These are phyloP conservation scores for Colletotrichum sp. DNA, from an alignment of 2,329 filamentous ascomycete species.

Conservation along the genomic window DNA sequence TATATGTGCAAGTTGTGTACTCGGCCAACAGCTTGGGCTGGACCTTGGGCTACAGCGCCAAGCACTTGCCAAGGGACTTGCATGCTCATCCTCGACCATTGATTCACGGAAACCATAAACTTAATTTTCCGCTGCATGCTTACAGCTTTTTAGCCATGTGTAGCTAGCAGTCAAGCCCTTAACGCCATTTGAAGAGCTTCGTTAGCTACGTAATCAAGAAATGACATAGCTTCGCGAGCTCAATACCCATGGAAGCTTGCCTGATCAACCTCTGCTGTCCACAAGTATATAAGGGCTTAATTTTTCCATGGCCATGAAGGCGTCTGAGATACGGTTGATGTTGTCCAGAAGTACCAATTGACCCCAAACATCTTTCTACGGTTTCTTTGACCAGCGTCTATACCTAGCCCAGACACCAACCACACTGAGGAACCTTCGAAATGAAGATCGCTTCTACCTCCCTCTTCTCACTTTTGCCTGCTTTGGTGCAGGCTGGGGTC, in stretches of 20 bases:
- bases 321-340: background rate
- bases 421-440: background rate
- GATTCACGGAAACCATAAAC: slow-evolving; percentile 13
- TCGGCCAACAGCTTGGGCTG: background rate
- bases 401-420: background rate
- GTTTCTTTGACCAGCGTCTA: background rate
- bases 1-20: background rate
- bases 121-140: slow-evolving; percentile 12
- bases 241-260: no score
- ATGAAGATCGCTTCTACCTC: slow-evolving; percentile 27
- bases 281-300: background rate
- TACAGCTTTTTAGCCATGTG: background rate
- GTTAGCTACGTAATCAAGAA: slow-evolving; percentile 2
- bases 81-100: background rate
- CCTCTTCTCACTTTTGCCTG: slow-evolving; percentile 24
- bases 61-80: slow-evolving; percentile 12
- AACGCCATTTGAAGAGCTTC: background rate
- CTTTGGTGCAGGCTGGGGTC: slow-evolving; percentile 20
- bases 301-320: background rate
- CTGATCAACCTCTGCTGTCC: background rate
- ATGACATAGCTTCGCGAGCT: background rate
- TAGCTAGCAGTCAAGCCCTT: background rate
- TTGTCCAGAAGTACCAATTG: background rate
- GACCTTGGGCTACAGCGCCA: background rate
- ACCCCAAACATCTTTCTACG: background rate